Base-by-base conservation (phyloP, 75 land plant genomes). In the Larix kaempferi region DNA sequence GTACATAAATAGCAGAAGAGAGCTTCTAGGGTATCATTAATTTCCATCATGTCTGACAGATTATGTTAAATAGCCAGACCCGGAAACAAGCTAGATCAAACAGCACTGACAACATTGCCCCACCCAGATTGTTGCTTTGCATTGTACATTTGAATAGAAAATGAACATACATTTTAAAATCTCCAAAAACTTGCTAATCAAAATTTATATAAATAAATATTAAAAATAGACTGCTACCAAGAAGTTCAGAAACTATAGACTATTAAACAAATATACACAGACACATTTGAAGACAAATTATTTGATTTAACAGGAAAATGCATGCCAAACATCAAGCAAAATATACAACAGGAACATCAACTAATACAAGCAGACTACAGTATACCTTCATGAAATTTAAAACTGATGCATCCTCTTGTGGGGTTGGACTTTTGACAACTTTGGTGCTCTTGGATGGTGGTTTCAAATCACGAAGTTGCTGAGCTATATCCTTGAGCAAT, bases 401-500 rank as follows among this genome's bases (percentile, higher is more conserved):
- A 69, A 41, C 72, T n/a, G 21, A 21, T 41, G 23, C 52, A 41
- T 69, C 49, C 52, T 65, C 52, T 41, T 41, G 49, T 39, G 23
- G 52, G 14, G 52, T 21, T 8, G 52, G 11, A 69, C 25, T n/a
- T 21, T 69, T 69, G 13, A 69, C 23, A 69, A 29, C 52, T 19
- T 41, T 69, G 13, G n/a, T 11, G 54, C 57, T 75, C 57, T 61
- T 87, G 56, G 76, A 81, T 11, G 85, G 86, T 35, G 76, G 0
- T 65, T 73, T 74, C 37, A 80, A 84, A 69, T 88, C 91, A 59
- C 81, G 91, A 71, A 90, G 67, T 29, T 91, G 86, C 52, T 94
- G 94, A 65, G 94, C 87, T 44, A 94, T 87, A 79, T 92, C 94
- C 80, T 82, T 89, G 26, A 94, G 83, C 69, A 92, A 79, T 27